phyloP scores from a whole-genome alignment of 2,329 filamentous ascomycete species.

The Escovopsis sp. region DNA sequence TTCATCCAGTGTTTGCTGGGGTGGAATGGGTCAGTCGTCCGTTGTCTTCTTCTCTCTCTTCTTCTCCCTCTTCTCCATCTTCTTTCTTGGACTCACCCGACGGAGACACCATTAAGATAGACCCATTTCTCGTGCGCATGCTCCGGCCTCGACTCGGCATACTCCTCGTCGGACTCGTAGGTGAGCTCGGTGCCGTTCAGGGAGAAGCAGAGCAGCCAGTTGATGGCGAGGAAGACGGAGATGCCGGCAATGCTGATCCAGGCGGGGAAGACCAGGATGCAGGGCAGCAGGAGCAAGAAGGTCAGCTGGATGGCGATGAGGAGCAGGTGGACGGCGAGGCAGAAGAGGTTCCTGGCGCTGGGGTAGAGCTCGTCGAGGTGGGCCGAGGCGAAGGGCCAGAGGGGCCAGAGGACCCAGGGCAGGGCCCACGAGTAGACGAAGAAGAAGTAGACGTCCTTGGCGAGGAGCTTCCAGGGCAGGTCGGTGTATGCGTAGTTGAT shows the following conservation, averaged over 20 bases:
- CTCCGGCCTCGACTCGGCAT: constrained; percentile 31
- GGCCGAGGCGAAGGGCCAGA: constrained; percentile 35
- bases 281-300: constrained; percentile 45
- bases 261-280: constrained; percentile 31
- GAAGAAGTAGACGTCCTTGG: constrained; percentile 40
- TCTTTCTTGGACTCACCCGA: constrained; percentile 44
- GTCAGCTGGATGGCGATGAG: constrained; percentile 43
- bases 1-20: constrained; percentile 49
- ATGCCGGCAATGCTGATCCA: constrained; percentile 30
- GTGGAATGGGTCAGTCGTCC: too few relatives aligned
- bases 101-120: constrained; percentile 62
- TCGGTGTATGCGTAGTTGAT: constrained; percentile 49
- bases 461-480: constrained; percentile 33
- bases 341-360: constrained; percentile 40
- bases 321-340: constrained; percentile 41
- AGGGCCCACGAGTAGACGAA: constrained; percentile 40
- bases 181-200: constrained; percentile 36
- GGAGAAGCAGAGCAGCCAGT: constrained; percentile 33
- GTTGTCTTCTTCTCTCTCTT: too few relatives aligned
- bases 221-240: constrained; percentile 31
- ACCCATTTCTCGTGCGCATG: constrained; percentile 58
- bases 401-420: constrained; percentile 46
- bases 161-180: constrained; percentile 38
- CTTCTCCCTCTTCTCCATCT: too few relatives aligned
- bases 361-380: constrained; percentile 50